phyloP scores from a whole-genome alignment of 345 rosid genomes.

The Populus tremula region DNA sequence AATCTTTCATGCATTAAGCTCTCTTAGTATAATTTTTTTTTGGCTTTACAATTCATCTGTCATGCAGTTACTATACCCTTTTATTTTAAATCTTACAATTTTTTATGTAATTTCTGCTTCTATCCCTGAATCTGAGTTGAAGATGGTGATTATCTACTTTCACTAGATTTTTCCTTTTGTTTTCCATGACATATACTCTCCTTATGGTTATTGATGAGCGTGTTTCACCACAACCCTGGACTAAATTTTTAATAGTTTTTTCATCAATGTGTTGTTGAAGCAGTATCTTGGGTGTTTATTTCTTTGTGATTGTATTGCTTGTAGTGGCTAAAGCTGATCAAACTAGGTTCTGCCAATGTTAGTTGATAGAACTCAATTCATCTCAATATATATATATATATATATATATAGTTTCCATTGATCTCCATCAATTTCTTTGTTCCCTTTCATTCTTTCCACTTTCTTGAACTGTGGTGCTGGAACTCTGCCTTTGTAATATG shows the following conservation, averaged over 20 bases:
- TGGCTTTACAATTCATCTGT: not conserved
- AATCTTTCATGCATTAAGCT: not conserved
- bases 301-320: not conserved
- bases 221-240: not conserved
- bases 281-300: not conserved
- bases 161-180: not conserved
- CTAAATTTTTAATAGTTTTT: not conserved
- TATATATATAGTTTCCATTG: no score
- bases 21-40: not conserved
- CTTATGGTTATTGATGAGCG: not conserved
- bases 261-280: not conserved
- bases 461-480: not conserved
- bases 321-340: not conserved
- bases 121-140: no score
- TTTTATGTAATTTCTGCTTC: no score
- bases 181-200: not conserved
- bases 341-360: not conserved
- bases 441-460: not conserved
- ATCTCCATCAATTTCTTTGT: not conserved
- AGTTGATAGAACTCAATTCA: no score
- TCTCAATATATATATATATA: no score
- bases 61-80: not conserved
- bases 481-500: not conserved
- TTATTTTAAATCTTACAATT: not conserved
- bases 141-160: no score